Base-by-base conservation (phyloP, 1,139 yeast species). In the Suhomyces wounanorum region DNA sequence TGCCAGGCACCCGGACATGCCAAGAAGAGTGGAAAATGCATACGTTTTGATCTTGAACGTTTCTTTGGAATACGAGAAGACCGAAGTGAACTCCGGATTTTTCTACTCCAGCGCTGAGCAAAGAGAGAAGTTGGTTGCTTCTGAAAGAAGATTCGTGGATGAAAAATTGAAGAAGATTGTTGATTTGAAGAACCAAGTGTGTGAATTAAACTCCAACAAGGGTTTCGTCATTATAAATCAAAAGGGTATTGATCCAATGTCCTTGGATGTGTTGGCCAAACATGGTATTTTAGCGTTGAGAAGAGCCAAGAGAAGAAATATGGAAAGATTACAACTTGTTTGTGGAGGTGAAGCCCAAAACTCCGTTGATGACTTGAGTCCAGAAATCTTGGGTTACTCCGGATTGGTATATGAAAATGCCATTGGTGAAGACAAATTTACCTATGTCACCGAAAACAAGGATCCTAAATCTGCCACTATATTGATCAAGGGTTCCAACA, bases 1-100 rank as follows among this genome's bases (percentile, higher is more conserved):
- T 55, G 97, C 97, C 14, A 84, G 99, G 67, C 99, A 95, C 75
- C 99, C 99, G 40, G 99, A 94, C 69, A 95, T 95, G 99, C 99
- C 99, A 52, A 88, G 85, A 61, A 74, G 85, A 51, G 87, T 94
- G 21, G 82, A 83, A 59, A 89, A 94, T 69, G 97, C 97, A 1
- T 78, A 83, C 63, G 84, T 95, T 42, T 79, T 95, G 65, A 95
- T 90, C 47, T 79, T 95, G 62, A 95, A 95, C 68, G 99, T 95
- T 43, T 89, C 96, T 4, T 78, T 95, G 61, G 99, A 95, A 71
- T 95, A 94, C 68, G 99, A 95, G 67, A 95, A 95, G 77, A 90
- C 97, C 40, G 99, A 95, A 73, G 97, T 95, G 52, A 95, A 95
- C 73, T 89, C 97, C 2, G 95, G 98, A 6, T 94, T 95, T 69